Evolutionary conservation across 1,284 basidiomycete genomes (phyloP).

Genomic region (Anthracocystis setariae): DNA sequence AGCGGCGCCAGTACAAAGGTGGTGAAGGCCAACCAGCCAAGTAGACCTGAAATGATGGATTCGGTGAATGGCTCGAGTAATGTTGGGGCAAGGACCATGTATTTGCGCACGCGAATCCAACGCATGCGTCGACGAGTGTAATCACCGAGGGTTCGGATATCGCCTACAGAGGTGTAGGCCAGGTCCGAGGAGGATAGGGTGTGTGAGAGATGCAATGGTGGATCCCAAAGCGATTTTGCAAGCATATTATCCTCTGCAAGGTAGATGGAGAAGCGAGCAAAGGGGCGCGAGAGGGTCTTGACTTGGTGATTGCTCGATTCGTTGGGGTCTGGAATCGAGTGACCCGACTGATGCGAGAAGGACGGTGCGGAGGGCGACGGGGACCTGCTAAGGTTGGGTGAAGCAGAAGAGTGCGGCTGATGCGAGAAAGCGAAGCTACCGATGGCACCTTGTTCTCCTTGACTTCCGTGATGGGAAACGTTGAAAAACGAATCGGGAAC

Average conservation of each 20-base stretch:
- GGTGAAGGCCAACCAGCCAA: conserved; percentile 53
- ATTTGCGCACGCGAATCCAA: conserved; percentile 67
- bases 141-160: conserved; percentile 61
- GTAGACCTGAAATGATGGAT: conserved; percentile 58
- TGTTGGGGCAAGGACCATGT: conserved; percentile 64
- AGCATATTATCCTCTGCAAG: conserved; percentile 68
- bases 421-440: conserved; percentile 58
- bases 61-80: conserved; percentile 65
- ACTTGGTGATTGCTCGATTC: conserved; percentile 29
- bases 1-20: conserved; percentile 19
- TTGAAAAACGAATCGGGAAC: conserved; percentile 67
- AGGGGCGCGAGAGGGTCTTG: conserved; percentile 45
- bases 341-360: not conserved
- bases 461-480: conserved; percentile 43
- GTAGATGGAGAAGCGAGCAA: conserved; percentile 66
- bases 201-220: conserved; percentile 57
- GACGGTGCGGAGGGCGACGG: conserved; percentile 5
- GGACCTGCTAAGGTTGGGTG: conserved; percentile 6
- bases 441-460: conserved; percentile 55
- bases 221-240: conserved; percentile 60
- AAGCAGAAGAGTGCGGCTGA: conserved; percentile 2
- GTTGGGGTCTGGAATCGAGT: not conserved
- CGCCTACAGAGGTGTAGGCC: conserved; percentile 63
- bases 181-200: conserved; percentile 53
- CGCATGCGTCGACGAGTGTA: conserved; percentile 63